Evolutionary conservation across 805 yeast species (phyloP).

Genomic region (Helenozyma rhizophorensis): DNA sequence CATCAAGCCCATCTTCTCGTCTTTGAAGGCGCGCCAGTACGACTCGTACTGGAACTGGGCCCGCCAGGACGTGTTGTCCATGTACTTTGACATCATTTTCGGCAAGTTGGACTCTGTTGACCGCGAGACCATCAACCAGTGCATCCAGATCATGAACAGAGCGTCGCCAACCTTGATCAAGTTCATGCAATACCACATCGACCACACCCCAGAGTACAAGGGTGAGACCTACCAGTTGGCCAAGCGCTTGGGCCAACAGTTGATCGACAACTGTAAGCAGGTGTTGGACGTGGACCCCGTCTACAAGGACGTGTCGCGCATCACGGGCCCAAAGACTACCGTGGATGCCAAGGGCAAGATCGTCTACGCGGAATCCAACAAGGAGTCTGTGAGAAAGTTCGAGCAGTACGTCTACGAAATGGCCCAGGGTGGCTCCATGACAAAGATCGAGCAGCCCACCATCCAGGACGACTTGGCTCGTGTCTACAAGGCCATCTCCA

Average conservation of each 20-base stretch:
- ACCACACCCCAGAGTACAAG: conserved; percentile 72
- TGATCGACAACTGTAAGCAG: conserved; percentile 92
- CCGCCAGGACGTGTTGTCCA: conserved; percentile 88
- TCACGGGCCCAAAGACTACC: conserved; percentile 91
- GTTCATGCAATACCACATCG: conserved; percentile 91
- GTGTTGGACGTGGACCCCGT: conserved; percentile 79
- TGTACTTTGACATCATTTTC: conserved; percentile 94
- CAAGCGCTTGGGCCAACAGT: conserved; percentile 83
- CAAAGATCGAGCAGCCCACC: conserved; percentile 64
- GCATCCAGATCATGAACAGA: conserved; percentile 96
- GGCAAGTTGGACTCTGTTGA: conserved; percentile 89
- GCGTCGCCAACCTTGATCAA: conserved; percentile 90
- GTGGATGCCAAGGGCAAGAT: conserved; percentile 87
- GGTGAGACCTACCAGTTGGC: conserved; percentile 94
- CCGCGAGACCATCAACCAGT: conserved; percentile 93
- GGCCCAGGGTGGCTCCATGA: conserved; percentile 90
- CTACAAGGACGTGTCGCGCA: conserved; percentile 89
- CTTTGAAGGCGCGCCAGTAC: conserved; percentile 90
- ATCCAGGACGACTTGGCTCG: conserved; percentile 81
- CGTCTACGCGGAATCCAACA: conserved; percentile 76
- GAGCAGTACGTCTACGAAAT: conserved; percentile 94
- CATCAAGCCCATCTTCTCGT: conserved; percentile 82
- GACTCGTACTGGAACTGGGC: conserved; percentile 99
- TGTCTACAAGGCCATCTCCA: conserved; percentile 76
- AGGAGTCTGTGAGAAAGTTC: conserved; percentile 87